phyloP scores from a whole-genome alignment of 139 green algal species.

The Closterium sp. region DNA sequence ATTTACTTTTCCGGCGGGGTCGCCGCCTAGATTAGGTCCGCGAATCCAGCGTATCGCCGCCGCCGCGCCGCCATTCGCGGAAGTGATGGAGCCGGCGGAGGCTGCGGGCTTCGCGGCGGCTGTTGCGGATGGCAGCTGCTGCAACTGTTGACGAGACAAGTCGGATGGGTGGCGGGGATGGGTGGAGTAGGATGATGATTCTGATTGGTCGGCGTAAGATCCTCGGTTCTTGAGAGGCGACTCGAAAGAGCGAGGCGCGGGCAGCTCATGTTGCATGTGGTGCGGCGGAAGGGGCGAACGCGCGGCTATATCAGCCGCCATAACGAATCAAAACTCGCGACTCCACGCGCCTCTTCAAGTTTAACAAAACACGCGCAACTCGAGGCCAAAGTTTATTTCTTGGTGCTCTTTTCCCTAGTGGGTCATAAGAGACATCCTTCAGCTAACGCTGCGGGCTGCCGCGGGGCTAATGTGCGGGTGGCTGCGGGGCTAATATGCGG shows the following conservation, averaged over 20 bases:
- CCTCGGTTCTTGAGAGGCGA: not conserved
- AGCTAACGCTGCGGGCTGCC: no score
- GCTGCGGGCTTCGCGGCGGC: no score
- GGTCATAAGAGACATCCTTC: no score
- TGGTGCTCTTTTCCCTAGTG: no score
- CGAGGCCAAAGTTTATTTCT: no score
- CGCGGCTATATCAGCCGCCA: not conserved
- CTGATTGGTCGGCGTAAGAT: not conserved
- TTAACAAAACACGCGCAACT: no score
- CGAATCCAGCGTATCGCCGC: not conserved
- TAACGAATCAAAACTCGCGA: not conserved
- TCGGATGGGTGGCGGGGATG: not conserved
- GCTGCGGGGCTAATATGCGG: no score
- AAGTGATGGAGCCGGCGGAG: not conserved
- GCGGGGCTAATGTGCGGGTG: no score
- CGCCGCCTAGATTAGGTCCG: not conserved
- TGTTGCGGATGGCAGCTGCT: not conserved
- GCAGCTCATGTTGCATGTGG: not conserved
- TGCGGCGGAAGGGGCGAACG: not conserved
- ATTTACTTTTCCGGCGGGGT: conserved; percentile 6
- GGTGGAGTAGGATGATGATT: not conserved
- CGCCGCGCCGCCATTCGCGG: not conserved
- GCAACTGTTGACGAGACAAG: not conserved
- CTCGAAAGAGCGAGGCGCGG: not conserved
- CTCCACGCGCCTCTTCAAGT: not conserved